Evolutionary conservation across 164 flowering plant species (phyloP).

Genomic region (Sedum album): DNA sequence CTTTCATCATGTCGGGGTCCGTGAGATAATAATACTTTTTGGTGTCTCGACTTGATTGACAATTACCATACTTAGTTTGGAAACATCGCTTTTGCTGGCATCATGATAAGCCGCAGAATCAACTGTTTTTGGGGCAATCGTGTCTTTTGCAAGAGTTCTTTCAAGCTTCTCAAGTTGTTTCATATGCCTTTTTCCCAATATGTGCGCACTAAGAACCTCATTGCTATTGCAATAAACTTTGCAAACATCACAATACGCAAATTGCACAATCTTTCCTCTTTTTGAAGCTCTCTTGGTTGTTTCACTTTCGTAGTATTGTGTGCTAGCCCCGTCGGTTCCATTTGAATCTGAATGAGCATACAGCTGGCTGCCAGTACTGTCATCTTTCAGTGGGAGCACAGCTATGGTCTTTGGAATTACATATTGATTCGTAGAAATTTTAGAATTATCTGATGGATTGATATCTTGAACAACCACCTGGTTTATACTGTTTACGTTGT

Average conservation of each 20-base stretch:
- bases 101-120: constrained; percentile 7
- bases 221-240: constrained; percentile 19
- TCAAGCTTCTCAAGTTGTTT: constrained; percentile 19
- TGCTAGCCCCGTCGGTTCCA: neutral
- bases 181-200: constrained; percentile 18
- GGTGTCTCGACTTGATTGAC: neutral
- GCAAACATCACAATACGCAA: constrained; percentile 29
- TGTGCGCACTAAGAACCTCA: constrained; percentile 15
- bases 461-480: neutral
- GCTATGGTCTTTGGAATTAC: neutral
- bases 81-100: neutral
- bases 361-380: neutral
- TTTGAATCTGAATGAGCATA: neutral
- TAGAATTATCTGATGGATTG: neutral
- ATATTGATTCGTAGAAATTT: neutral
- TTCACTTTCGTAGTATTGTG: neutral
- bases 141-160: neutral
- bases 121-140: constrained; percentile 11
- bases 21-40: neutral
- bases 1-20: neutral
- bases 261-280: constrained; percentile 15
- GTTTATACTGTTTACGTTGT: neutral
- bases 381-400: neutral
- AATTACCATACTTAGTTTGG: constrained; percentile 6
- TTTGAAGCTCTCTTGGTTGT: neutral